A percentile compares a stretch with the other conserved stretches of the same genome.
Evolutionary conservation across 2,329 filamentous ascomycete genomes (phyloP).

Genomic region (Fonsecaea nubica): DNA sequence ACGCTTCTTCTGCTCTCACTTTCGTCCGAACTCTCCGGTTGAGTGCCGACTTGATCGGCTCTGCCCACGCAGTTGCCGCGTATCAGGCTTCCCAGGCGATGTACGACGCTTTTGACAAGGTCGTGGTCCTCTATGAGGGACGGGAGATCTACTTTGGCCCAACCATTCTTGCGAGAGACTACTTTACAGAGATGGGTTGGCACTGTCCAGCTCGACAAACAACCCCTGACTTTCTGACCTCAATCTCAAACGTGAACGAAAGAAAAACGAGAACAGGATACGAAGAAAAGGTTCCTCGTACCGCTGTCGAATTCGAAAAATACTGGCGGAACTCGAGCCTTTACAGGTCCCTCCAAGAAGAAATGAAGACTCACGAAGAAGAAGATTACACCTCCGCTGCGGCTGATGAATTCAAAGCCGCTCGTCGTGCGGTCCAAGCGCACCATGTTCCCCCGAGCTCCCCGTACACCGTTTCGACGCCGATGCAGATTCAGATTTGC

Average conservation of each 20-base stretch:
- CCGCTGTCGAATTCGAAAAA: conserved; percentile 53
- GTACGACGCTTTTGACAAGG: conserved; percentile 71
- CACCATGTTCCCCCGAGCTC: conserved; percentile 62
- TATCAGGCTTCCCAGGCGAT: conserved; percentile 61
- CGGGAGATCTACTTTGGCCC: conserved; percentile 71
- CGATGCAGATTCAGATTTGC: conserved; percentile 62
- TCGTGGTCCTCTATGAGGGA: conserved; percentile 70
- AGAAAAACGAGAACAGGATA: conserved; percentile 52
- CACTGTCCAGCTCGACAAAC: conserved; percentile 67
- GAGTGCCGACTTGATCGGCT: conserved; percentile 56
- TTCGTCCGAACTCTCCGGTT: conserved; percentile 61
- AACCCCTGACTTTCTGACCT: conserved; percentile 69
- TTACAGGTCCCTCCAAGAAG: conserved; percentile 43
- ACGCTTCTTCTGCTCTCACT: conserved; percentile 61
- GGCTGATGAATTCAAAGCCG: conserved; percentile 15
- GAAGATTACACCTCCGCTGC: conserved; percentile 47
- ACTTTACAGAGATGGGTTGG: conserved; percentile 70
- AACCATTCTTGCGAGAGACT: conserved; percentile 62
- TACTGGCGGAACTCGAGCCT: neutral
- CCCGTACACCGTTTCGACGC: conserved; percentile 61
- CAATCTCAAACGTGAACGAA: conserved; percentile 64
- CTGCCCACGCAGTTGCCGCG: conserved; percentile 61
- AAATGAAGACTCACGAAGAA: conserved; percentile 57
- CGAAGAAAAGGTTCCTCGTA: conserved; percentile 54
- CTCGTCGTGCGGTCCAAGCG: conserved; percentile 60